Evolutionary conservation across 495 filamentous ascomycete species (phyloP).

Genomic region (Aspergillus bertholletiae): DNA sequence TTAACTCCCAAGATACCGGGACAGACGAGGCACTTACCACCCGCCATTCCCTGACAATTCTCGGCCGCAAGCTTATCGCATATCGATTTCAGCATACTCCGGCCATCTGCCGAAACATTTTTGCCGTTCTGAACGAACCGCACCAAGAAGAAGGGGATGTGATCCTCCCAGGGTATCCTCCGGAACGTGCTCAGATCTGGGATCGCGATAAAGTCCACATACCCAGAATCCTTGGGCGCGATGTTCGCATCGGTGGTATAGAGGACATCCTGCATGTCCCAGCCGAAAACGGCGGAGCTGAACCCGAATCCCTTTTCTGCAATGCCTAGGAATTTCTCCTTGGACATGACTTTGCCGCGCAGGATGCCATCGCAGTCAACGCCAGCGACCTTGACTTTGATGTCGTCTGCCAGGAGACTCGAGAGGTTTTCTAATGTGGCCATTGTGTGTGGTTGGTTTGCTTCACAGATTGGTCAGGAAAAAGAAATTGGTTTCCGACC

Average conservation of each 20-base stretch:
- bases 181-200: constrained; percentile 74
- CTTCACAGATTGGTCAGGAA: not conserved
- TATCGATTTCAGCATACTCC: constrained; percentile 63
- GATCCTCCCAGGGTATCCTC: constrained; percentile 84
- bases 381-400: constrained; percentile 80
- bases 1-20: not conserved
- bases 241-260: constrained; percentile 78
- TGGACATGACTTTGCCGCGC: constrained; percentile 87
- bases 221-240: constrained; percentile 82
- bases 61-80: constrained; percentile 57
- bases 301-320: constrained; percentile 81
- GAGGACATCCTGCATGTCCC: constrained; percentile 93
- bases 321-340: constrained; percentile 87
- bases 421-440: constrained; percentile 36
- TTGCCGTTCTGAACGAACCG: constrained; percentile 59
- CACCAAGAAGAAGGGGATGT: constrained; percentile 88
- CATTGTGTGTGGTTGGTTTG: constrained; percentile 4
- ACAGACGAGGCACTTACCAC: constrained; percentile 51
- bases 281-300: constrained; percentile 91
- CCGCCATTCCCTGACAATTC: constrained; percentile 76
- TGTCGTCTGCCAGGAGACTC: constrained; percentile 63
- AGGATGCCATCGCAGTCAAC: constrained; percentile 83
- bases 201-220: constrained; percentile 76
- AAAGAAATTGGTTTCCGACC: constrained; percentile 3
- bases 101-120: constrained; percentile 70